Conservation (phyloP, 768 basidiomycete species). For the Psilocybe tampanensis region DNA sequence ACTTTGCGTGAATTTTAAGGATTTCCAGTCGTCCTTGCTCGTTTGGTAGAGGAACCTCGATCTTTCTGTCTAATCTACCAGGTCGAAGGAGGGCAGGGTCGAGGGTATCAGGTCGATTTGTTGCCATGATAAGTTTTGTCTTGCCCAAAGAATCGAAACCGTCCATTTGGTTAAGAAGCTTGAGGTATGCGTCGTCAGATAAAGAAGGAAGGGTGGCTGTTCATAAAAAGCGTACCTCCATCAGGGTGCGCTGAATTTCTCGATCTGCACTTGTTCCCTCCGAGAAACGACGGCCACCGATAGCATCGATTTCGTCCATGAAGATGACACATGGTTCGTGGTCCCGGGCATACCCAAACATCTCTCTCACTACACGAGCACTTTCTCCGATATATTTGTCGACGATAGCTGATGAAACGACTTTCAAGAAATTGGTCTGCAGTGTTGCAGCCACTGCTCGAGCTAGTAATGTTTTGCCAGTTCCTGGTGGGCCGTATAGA, state of each 20-base stretch:
- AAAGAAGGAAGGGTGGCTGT: background rate
- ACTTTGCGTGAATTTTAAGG: conserved; percentile 93
- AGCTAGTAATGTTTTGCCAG: conserved; percentile 94
- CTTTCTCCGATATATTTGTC: conserved; percentile 99
- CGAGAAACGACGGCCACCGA: conserved; percentile 84
- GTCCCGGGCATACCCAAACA: conserved; percentile 98
- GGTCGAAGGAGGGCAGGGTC: conserved; percentile 97
- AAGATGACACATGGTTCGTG: conserved; percentile 99
- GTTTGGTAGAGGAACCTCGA: conserved; percentile 96
- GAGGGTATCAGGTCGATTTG: conserved; percentile 96
- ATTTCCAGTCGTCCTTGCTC: conserved; percentile 97
- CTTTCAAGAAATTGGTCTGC: conserved; percentile 96
- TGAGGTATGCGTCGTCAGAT: conserved; percentile 1
- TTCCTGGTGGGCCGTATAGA: conserved; percentile 95
- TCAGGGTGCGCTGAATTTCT: conserved; percentile 97
- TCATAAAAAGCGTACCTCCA: conserved; percentile 62
- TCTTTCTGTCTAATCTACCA: conserved; percentile 95
- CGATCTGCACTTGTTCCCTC: conserved; percentile 98
- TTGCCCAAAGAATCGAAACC: conserved; percentile 96
- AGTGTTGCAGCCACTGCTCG: conserved; percentile 95
- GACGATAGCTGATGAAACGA: conserved; percentile 97
- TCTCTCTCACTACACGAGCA: conserved; percentile 93
- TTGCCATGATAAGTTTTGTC: conserved; percentile 99
- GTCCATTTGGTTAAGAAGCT: conserved; percentile 99
- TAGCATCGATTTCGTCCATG: conserved; percentile 99